A percentile compares a stretch with the other conserved stretches of the same genome.
Evolutionary conservation across 1,284 basidiomycete genomes (phyloP).

Genomic region (Moesziomyces parantarcticus): DNA sequence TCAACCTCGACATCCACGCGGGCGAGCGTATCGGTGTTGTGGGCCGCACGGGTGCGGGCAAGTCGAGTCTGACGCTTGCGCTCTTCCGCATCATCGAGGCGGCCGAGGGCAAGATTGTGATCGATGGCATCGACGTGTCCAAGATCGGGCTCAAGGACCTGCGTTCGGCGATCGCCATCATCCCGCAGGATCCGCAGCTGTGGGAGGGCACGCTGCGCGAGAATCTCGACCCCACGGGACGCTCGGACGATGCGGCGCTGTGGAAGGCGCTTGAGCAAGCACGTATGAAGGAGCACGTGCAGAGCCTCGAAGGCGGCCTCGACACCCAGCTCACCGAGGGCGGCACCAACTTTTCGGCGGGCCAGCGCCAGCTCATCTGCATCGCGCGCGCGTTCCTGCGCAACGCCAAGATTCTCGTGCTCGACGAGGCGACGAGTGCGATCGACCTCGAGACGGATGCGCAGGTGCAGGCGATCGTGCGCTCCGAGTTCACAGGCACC

Average conservation of each 20-base stretch:
- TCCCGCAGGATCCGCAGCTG: slow-evolving; percentile 80
- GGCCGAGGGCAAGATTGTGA: slow-evolving; percentile 78
- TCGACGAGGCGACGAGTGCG: slow-evolving; percentile 80
- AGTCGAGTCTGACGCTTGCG: slow-evolving; percentile 78
- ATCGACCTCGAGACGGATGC: slow-evolving; percentile 89
- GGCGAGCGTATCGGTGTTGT: slow-evolving; percentile 77
- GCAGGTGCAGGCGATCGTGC: slow-evolving; percentile 83
- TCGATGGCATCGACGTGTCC: slow-evolving; percentile 85
- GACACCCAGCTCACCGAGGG: slow-evolving; percentile 83
- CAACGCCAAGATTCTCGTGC: slow-evolving; percentile 81
- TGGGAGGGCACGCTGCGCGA: slow-evolving; percentile 87
- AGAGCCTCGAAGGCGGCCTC: slow-evolving; percentile 77
- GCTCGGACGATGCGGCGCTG: slow-evolving; percentile 78
- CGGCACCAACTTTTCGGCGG: slow-evolving; percentile 81
- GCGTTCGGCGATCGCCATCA: slow-evolving; percentile 77
- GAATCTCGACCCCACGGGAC: slow-evolving; percentile 81
- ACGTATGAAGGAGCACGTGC: slow-evolving; percentile 77
- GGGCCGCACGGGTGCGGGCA: slow-evolving; percentile 92
- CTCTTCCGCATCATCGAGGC: slow-evolving; percentile 74
- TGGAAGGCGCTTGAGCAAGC: slow-evolving; percentile 84
- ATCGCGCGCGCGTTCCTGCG: slow-evolving; percentile 66
- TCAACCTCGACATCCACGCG: slow-evolving; percentile 75
- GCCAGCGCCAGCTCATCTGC: slow-evolving; percentile 75
- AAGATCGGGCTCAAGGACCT: slow-evolving; percentile 83
- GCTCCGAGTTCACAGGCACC: slow-evolving; percentile 70